Conservation (phyloP, 768 basidiomycete species). For the Chiua virens region DNA sequence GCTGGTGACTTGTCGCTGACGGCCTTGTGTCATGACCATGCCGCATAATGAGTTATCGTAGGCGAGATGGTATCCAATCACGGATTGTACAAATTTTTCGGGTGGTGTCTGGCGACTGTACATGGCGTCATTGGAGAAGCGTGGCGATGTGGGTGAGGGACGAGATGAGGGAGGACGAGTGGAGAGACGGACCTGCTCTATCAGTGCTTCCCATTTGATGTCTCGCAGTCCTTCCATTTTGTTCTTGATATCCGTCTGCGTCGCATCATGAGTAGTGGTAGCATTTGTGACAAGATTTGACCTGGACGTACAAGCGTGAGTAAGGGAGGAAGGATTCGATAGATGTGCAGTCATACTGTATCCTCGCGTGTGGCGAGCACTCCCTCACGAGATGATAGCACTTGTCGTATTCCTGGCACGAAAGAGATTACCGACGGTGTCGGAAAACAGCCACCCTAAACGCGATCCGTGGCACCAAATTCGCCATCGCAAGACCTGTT, state of each 20-base stretch:
- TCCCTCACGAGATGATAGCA: conserved; percentile 59
- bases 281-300: conserved; percentile 67
- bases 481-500: background rate
- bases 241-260: conserved; percentile 75
- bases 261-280: conserved; percentile 84
- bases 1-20: conserved; percentile 71
- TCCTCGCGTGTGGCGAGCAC: conserved; percentile 58
- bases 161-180: background rate
- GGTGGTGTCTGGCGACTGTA: conserved; percentile 59
- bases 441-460: background rate
- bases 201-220: conserved; percentile 72
- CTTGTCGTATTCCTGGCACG: conserved; percentile 71
- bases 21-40: conserved; percentile 86
- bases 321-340: conserved; percentile 67
- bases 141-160: background rate
- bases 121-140: no score
- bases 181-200: conserved; percentile 61
- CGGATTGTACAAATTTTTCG: conserved; percentile 64
- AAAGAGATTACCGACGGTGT: background rate
- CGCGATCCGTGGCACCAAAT: background rate
- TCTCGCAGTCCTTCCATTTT: conserved; percentile 68
- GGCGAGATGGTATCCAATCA: conserved; percentile 78
- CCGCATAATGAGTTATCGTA: conserved; percentile 69
- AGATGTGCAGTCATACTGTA: conserved; percentile 54
- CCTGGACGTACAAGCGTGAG: conserved; percentile 40